A percentile compares a stretch with the other conserved stretches of the same genome.
phyloP scores from a whole-genome alignment of 129 eudicot genomes.

The Glebionis coronaria region DNA sequence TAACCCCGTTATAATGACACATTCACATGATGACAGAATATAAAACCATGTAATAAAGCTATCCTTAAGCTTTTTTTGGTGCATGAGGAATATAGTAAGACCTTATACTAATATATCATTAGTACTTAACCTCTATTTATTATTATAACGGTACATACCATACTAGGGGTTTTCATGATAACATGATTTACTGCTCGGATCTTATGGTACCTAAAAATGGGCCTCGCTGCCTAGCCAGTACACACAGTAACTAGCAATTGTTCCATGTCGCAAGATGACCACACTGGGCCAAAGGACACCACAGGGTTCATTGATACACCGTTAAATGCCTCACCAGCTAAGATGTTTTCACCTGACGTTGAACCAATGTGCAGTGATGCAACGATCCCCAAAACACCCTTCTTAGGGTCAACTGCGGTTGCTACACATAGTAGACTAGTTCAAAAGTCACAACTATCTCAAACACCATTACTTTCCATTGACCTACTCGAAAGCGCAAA shows the following conservation, averaged over 20 bases:
- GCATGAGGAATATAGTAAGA: too few species aligned
- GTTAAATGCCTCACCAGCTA: constrained; percentile 62
- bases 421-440: constrained; percentile 64
- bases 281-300: constrained; percentile 59
- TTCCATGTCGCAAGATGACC: constrained; percentile 61
- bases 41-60: too few species aligned
- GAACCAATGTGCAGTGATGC: constrained; percentile 67
- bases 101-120: too few species aligned
- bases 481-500: constrained; percentile 44
- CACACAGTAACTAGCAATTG: constrained; percentile 55
- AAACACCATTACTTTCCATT: constrained; percentile 48
- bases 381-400: constrained; percentile 51
- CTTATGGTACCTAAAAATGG: constrained; percentile 60
- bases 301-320: constrained; percentile 83
- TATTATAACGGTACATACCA: too few species aligned
- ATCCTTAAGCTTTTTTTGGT: too few species aligned
- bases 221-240: constrained; percentile 70
- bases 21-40: too few species aligned
- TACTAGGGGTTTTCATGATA: too few species aligned
- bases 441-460: constrained; percentile 71
- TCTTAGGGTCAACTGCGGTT: constrained; percentile 63
- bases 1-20: too few species aligned
- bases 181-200: too few species aligned
- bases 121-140: too few species aligned
- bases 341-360: constrained; percentile 66